Evolutionary conservation across 2,329 filamentous ascomycete species (phyloP), one percentile per base, ranked within the genome.

Genomic region (Trichophyton schoenleinii): DNA sequence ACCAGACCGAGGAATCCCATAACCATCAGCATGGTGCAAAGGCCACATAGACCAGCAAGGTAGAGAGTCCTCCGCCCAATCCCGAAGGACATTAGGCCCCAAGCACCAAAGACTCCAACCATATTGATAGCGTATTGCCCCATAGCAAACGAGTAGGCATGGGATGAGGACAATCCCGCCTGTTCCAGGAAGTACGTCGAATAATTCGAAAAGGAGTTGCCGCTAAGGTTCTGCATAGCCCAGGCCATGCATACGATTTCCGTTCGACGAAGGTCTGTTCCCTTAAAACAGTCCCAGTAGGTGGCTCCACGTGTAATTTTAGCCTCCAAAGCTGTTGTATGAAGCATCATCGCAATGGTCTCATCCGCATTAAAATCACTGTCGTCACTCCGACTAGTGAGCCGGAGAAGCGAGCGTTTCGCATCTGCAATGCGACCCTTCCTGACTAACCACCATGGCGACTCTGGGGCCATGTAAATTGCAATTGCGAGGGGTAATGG

Each of bases 321-420:
- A 18, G 46, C 44, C 46, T 60, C 59, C 9, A 95, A 77, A 0
- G 87, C 87, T 0, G 88, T 91, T 0, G 90, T 96, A 70, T 95
- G 89, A 0, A 90, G 84, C 88, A 96, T 95, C 89, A 95, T 95
- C 68, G 88, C 86, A 58, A 95, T 80, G 0, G 89, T 94, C 74
- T 94, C 89, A 64, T 95, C 87, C 9, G 87, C 83, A 68, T 95
- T 83, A 67, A 94, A 91, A 63, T 87, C 81, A 0, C 83, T 86
- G 63, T 89, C 85, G 1, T 67, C 65, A 6, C 72, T 68, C 13
- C 71, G 57, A 67, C 74, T 74, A 2, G 81, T 80, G 62, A 85
- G 66, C 61, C 77, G 70, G 57, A 70, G 65, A 28, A 76, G 66
- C 3, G 74, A 64, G 57, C 71, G 72, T 66, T 79, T 80, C 20